These are phyloP conservation scores for Daldinia childiae DNA, from an alignment of 495 filamentous ascomycete genomes.

Conservation along the genomic window DNA sequence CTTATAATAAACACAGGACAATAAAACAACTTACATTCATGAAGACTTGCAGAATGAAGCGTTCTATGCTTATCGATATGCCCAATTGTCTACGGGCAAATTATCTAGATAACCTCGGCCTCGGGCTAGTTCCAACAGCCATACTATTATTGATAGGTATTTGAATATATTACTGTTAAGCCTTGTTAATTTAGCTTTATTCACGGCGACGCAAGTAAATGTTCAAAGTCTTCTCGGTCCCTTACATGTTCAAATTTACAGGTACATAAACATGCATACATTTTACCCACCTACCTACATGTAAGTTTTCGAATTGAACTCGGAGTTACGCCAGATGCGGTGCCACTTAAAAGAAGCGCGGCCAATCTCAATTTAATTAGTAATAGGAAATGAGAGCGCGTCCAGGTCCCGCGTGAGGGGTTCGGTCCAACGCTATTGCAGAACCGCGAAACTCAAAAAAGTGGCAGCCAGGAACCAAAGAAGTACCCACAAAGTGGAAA, in stretches of 20 bases:
- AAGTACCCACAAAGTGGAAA: slow-evolving; percentile 1
- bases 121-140: no score
- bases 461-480: slow-evolving; percentile 13
- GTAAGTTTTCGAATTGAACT: background rate
- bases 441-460: slow-evolving; percentile 38
- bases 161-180: no score
- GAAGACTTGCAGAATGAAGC: no score
- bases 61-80: no score
- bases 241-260: background rate
- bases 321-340: slow-evolving; percentile 3
- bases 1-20: no score
- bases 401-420: slow-evolving; percentile 40
- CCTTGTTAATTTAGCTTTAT: no score
- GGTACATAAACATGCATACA: background rate
- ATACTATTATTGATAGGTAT: no score
- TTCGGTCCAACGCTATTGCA: slow-evolving; percentile 24
- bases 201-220: no score
- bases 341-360: slow-evolving; percentile 7
- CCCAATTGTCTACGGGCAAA: no score
- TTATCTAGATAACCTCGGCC: no score
- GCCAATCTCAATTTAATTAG: slow-evolving; percentile 28
- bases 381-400: slow-evolving; percentile 25
- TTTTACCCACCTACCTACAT: background rate
- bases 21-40: no score
- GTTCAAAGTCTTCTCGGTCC: background rate